Evolutionary conservation across 164 flowering plant genomes (phyloP), one percentile per base, ranked within the genome.

Genomic region (Euptelea pleiosperma): DNA sequence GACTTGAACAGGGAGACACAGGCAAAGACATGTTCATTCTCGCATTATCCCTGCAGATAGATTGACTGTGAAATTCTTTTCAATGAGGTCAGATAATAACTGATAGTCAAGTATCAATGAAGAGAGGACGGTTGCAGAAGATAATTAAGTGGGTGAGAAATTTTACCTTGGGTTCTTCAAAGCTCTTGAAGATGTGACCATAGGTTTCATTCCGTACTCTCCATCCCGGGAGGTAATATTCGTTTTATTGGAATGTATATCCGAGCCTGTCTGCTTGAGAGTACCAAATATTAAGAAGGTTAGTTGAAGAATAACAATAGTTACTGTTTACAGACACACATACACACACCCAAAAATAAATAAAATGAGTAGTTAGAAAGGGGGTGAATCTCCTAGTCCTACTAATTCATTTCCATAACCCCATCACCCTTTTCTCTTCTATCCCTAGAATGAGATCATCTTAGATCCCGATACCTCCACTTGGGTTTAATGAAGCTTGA

Each of bases 101-200:
- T 21, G 29, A 21, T 43, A 28, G 9, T 21, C 10, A 54, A 62
- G 12, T 8, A 31, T 9, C 0, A 11, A n/a, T 9, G 8, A 40
- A 28, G 58, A 41, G 12, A 19, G 24, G 11, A 25, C n/a, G n/a
- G n/a, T n/a, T n/a, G n/a, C n/a, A n/a, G n/a, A n/a, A n/a, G n/a
- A n/a, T n/a, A n/a, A n/a, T n/a, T n/a, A n/a, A n/a, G n/a, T n/a
- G n/a, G n/a, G n/a, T 36, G 14, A 9, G 12, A n/a, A 21, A 15
- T 6, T 10, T 31, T 72, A 85, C 96, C 87, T 83, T n/a, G 84
- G 70, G 69, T 56, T 73, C 50, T 57, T 65, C 36, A 49, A 24
- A 36, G 70, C 61, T 68, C 77, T 68, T 36, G 77, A 62, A 52
- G 57, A 49, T 39, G 60, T 55, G 21, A 31, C 39, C 19, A 25